Conservation (phyloP, 768 basidiomycete genomes). For the Boletellus ananiceps region DNA sequence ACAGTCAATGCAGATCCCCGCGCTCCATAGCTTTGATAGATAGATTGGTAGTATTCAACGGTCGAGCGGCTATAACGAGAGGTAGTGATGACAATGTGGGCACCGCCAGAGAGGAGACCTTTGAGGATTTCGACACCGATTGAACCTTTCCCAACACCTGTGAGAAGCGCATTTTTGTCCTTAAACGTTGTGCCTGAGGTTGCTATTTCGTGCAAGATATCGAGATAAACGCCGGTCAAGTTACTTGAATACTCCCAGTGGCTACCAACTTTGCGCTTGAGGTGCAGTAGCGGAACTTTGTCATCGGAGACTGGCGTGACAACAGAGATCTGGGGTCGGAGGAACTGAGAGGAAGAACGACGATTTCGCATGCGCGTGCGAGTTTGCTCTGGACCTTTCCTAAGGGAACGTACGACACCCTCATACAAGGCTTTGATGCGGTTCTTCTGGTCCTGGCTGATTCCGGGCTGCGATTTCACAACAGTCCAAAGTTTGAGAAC, state of each 20-base stretch:
- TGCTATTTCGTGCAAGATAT: constrained; percentile 96
- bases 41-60: constrained; percentile 97
- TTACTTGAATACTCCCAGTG: constrained; percentile 98
- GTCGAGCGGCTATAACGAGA: constrained; percentile 94
- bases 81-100: constrained; percentile 95
- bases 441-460: constrained; percentile 94
- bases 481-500: constrained; percentile 96
- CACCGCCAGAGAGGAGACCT: constrained; percentile 93
- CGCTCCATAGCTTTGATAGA: constrained; percentile 93
- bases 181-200: constrained; percentile 98
- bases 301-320: constrained; percentile 72
- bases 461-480: constrained; percentile 94
- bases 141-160: constrained; percentile 96
- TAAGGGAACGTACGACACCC: constrained; percentile 90
- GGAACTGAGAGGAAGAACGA: constrained; percentile 94
- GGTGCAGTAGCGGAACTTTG: constrained; percentile 89
- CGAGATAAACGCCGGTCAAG: constrained; percentile 91
- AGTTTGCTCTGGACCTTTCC: constrained; percentile 66
- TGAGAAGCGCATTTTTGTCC: constrained; percentile 97
- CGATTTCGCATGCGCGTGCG: constrained; percentile 61
- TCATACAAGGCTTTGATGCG: constrained; percentile 94
- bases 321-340: constrained; percentile 81
- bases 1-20: constrained; percentile 96
- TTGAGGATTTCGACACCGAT: constrained; percentile 98
- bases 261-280: constrained; percentile 94